Conservation (phyloP, 2,329 filamentous ascomycete genomes). For the Nigrospora oryzae region DNA sequence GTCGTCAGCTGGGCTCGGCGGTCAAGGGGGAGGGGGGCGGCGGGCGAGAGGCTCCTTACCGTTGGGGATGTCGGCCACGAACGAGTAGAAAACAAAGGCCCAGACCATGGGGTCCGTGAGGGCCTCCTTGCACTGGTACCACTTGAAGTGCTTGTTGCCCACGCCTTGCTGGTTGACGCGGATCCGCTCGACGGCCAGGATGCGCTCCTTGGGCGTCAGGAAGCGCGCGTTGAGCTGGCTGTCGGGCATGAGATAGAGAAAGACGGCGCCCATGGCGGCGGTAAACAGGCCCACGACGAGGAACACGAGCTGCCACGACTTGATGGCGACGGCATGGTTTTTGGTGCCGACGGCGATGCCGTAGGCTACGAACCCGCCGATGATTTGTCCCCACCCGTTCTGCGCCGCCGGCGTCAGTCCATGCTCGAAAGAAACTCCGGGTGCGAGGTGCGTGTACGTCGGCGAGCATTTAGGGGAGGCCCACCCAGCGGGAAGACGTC, state of each 20-base stretch:
- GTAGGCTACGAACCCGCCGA: constrained; percentile 30
- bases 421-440: too few relatives aligned
- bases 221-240: constrained; percentile 29
- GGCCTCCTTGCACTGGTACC: constrained; percentile 44
- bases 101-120: constrained; percentile 27
- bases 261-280: constrained; percentile 34
- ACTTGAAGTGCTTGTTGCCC: constrained; percentile 60
- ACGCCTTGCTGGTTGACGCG: constrained; percentile 59
- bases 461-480: background rate
- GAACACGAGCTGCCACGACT: constrained; percentile 58
- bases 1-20: too few relatives aligned
- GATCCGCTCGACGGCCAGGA: constrained; percentile 44
- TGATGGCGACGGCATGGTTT: constrained; percentile 31
- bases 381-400: constrained; percentile 27
- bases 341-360: constrained; percentile 40
- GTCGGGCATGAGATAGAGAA: constrained; percentile 39
- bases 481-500: background rate
- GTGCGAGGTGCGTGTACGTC: too few relatives aligned
- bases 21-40: too few relatives aligned
- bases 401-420: too few relatives aligned
- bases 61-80: constrained; percentile 27
- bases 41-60: constrained; percentile 10
- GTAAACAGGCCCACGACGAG: constrained; percentile 45
- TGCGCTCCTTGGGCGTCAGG: constrained; percentile 49
- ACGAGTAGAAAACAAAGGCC: constrained; percentile 23